These are phyloP conservation scores for Dendrostoma leiphaemia DNA, from an alignment of 2,329 filamentous ascomycete genomes.

Conservation along the genomic window DNA sequence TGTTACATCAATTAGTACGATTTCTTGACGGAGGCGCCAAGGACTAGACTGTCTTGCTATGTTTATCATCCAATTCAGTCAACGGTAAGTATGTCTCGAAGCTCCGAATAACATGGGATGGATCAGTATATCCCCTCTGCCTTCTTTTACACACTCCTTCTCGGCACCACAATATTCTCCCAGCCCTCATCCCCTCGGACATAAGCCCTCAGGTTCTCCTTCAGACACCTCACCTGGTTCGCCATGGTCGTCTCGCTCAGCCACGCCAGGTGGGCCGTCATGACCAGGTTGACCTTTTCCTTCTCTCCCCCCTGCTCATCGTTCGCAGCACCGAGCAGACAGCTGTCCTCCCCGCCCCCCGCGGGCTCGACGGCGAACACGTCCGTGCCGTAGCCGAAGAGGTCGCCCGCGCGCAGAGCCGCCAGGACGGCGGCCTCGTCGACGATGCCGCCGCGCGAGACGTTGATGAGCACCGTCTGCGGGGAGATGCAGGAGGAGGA, in stretches of 20 bases:
- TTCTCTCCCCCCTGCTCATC: slow-evolving; percentile 5
- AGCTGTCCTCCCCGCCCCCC: slow-evolving; percentile 21
- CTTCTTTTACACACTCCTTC: neutral
- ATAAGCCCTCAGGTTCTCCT: slow-evolving; percentile 20
- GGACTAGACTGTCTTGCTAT: no score
- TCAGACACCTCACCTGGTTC: slow-evolving; percentile 22
- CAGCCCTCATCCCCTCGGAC: slow-evolving; percentile 9
- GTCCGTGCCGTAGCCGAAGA: slow-evolving; percentile 25
- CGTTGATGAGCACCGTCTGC: slow-evolving; percentile 23
- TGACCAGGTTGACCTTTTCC: slow-evolving; percentile 20
- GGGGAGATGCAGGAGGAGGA: slow-evolving; percentile 22
- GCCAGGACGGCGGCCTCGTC: slow-evolving; percentile 20
- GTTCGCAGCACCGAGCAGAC: slow-evolving; percentile 16
- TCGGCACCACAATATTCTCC: slow-evolving; percentile 6
- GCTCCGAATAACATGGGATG: no score
- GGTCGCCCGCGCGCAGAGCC: slow-evolving; percentile 20
- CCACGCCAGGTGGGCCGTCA: slow-evolving; percentile 26
- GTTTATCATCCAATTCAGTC: no score
- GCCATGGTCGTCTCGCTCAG: slow-evolving; percentile 22
- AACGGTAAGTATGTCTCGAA: no score
- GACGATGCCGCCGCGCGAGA: slow-evolving; percentile 23
- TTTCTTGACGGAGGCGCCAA: no score
- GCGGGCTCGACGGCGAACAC: slow-evolving; percentile 26
- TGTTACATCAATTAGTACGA: no score
- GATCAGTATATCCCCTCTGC: neutral